Evolutionary conservation across 192 early-diverging fungal species (phyloP).

Genomic region (Obelidium mucronatum): DNA sequence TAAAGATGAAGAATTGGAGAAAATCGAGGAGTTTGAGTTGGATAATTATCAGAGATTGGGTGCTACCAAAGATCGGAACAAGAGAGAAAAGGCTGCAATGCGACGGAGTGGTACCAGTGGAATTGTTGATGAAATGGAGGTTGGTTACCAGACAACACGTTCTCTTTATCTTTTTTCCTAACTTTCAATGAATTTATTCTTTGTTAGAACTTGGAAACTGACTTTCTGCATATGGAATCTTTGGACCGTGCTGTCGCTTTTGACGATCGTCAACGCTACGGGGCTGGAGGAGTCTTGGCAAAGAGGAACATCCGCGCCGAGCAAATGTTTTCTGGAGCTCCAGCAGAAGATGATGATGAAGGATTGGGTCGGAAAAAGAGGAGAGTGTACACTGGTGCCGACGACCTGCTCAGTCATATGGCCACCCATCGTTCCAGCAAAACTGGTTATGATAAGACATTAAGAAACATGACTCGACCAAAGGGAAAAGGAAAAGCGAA

Average conservation of each 20-base stretch:
- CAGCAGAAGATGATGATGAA: background rate
- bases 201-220: constrained; percentile 32
- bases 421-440: background rate
- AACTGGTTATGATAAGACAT: background rate
- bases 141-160: background rate
- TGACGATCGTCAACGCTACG: constrained; percentile 25
- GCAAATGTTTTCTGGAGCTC: constrained; percentile 4
- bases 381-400: background rate
- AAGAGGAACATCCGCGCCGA: constrained; percentile 28
- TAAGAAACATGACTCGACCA: constrained; percentile 2
- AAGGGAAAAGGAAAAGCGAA: background rate
- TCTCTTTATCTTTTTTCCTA: background rate
- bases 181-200: background rate
- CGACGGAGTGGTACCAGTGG: constrained; percentile 13
- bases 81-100: constrained; percentile 31
- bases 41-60: constrained; percentile 24
- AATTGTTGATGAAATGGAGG: constrained; percentile 39
- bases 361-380: background rate
- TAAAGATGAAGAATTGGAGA: constrained; percentile 35
- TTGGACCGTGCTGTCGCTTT: constrained; percentile 25
- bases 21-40: constrained; percentile 34
- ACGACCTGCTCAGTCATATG: background rate
- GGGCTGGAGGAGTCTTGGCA: constrained; percentile 16
- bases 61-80: constrained; percentile 28
- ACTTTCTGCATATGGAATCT: constrained; percentile 30